Evolutionary conservation across 2,329 filamentous ascomycete species (phyloP), one percentile per base, ranked within the genome.

Genomic region (Aspergillus sp.): DNA sequence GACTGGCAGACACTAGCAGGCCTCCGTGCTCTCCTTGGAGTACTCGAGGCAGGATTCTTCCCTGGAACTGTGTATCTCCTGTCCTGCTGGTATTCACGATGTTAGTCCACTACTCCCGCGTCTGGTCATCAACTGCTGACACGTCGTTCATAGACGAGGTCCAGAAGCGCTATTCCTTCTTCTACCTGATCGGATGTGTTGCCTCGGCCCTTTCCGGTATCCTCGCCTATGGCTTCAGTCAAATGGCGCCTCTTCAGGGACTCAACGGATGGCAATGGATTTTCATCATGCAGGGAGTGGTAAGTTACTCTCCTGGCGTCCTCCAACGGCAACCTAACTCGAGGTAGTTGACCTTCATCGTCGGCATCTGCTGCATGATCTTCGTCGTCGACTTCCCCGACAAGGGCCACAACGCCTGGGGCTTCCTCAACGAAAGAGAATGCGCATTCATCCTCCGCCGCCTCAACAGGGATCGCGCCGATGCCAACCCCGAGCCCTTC

Each of bases 21-120:
- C 2, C 53, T 69, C 22, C 71, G 71, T 23, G 62, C 69, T 7
- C 56, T 74, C 7, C 63, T 74, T 2, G 73, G 70, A 38, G 41
- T 70, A 13, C 43, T 74, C 17, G 72, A 74, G 59, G 45, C 74
- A 38, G 80, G 89, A 0, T 91, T 89, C 76, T 92, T 91, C 75
- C 89, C 89, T 0, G 85, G 85, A 54, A 88, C 85, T 52, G 87
- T 90, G 0, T 92, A 91, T 70, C 79, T 92, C 5, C 82, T 92
- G n/a, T 89, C 85, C 62, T 90, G 87, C 38, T 92, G 89, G 89
- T 91, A 90, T 70, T 88, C 87, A 0, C 67, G 76, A 62, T 75
- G 71, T 74, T 52, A 61, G 71, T 65, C 9, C n/a, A 43, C 34
- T 8, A 13, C 8, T 19, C 22, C 13, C 22, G 30, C 6, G 9